Conservation (phyloP, 805 yeast species). For the Maudiozyma pseudohumilis region DNA sequence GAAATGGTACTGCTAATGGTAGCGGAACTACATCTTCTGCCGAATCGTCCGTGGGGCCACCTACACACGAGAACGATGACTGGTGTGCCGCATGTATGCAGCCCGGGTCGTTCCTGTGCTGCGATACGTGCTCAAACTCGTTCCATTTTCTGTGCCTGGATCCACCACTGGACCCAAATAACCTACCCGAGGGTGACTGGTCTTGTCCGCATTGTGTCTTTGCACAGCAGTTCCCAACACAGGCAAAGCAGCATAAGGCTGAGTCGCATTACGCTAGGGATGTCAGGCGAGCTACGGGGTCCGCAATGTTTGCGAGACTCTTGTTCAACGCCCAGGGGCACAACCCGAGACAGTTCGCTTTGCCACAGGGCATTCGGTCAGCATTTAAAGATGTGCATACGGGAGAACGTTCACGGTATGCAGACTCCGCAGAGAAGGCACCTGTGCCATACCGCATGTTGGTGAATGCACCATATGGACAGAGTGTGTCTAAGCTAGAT, state of each 20-base stretch:
- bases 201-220: conserved; percentile 67
- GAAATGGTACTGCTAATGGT: too few species aligned
- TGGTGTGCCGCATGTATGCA: conserved; percentile 87
- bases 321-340: conserved; percentile 46
- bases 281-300: too few species aligned
- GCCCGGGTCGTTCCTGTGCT: conserved; percentile 80
- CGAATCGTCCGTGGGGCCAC: too few species aligned
- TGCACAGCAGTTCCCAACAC: conserved; percentile 28
- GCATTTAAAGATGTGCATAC: conserved; percentile 62
- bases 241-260: conserved; percentile 11
- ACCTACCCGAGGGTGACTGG: conserved; percentile 85
- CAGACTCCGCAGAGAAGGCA: conserved; percentile 42
- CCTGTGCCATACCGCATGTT: conserved; percentile 34
- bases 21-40: too few species aligned
- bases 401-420: conserved; percentile 63
- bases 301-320: conserved; percentile 42
- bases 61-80: conserved; percentile 75
- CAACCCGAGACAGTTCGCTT: conserved; percentile 55
- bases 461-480: conserved; percentile 37
- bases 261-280: conserved; percentile 4
- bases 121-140: conserved; percentile 86
- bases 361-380: conserved; percentile 64
- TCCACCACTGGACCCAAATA: conserved; percentile 72
- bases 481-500: conserved; percentile 25
- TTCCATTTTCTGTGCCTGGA: conserved; percentile 87